These are phyloP conservation scores for Moricandia moricandioides DNA, from an alignment of 345 rosid genomes.

Conservation along the genomic window DNA sequence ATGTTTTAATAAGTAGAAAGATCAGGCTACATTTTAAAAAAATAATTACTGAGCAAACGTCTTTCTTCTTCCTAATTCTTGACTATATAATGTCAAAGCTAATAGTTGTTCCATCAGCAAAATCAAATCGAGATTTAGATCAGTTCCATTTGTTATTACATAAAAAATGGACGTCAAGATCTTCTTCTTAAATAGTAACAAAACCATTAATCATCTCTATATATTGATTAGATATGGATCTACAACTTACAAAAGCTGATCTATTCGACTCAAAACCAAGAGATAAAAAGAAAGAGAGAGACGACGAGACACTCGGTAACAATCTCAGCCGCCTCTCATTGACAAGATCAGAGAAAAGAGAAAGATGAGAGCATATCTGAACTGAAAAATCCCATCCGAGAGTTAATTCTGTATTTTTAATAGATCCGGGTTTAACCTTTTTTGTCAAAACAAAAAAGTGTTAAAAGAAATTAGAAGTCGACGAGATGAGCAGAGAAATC, in stretches of 20 bases:
- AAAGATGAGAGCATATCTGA: not conserved
- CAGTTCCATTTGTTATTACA: not conserved
- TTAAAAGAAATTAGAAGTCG: conserved; percentile 18
- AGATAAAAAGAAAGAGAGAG: not conserved
- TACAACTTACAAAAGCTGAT: conserved; percentile 18
- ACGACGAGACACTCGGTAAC: conserved; percentile 25
- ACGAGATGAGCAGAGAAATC: conserved; percentile 38
- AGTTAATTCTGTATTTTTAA: too few species aligned
- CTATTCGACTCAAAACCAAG: not conserved
- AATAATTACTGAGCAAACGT: not conserved
- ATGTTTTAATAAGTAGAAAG: not conserved
- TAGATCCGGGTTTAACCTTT: too few species aligned
- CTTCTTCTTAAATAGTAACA: not conserved
- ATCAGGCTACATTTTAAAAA: not conserved
- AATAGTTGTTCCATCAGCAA: not conserved
- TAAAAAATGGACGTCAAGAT: not conserved
- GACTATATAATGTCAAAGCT: not conserved
- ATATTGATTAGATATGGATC: conserved; percentile 12
- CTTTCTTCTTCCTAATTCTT: not conserved
- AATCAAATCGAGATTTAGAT: not conserved
- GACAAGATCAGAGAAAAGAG: not conserved
- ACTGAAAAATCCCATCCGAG: not conserved
- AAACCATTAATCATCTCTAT: conserved; percentile 17
- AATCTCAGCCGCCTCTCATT: conserved; percentile 15
- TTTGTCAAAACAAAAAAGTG: not conserved